phyloP scores from a whole-genome alignment of 345 rosid species.

The Eucalyptus urophylla region DNA sequence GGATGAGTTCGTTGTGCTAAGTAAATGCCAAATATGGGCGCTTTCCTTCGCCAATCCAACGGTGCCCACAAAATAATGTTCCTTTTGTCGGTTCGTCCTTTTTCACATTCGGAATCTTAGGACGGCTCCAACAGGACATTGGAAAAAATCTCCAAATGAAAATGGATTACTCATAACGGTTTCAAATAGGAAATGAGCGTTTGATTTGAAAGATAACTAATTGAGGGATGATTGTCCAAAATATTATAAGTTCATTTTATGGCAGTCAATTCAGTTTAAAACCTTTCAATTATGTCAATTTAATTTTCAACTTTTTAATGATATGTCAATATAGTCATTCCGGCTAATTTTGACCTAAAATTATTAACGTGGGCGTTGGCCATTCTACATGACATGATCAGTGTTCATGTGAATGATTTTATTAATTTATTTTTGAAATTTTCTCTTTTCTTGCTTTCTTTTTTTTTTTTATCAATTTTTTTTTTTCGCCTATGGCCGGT shows the following conservation, averaged over 20 bases:
- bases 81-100: not conserved
- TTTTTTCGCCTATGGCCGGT: accelerated
- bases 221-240: not conserved
- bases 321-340: not conserved
- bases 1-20: not conserved
- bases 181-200: not conserved
- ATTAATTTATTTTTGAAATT: no score
- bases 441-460: not conserved
- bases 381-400: no score
- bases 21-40: not conserved
- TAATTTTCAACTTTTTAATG: no score
- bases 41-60: not conserved
- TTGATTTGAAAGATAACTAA: not conserved
- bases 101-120: not conserved
- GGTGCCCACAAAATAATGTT: not conserved
- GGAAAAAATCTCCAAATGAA: not conserved
- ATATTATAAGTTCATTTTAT: no score
- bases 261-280: accelerated
- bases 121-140: not conserved
- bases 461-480: no score
- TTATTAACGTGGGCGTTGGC: not conserved
- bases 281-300: no score
- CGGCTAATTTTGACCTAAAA: not conserved
- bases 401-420: no score
- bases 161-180: not conserved